Evolutionary conservation across 257 asterid species (phyloP).

Genomic region (Plantago ovata): DNA sequence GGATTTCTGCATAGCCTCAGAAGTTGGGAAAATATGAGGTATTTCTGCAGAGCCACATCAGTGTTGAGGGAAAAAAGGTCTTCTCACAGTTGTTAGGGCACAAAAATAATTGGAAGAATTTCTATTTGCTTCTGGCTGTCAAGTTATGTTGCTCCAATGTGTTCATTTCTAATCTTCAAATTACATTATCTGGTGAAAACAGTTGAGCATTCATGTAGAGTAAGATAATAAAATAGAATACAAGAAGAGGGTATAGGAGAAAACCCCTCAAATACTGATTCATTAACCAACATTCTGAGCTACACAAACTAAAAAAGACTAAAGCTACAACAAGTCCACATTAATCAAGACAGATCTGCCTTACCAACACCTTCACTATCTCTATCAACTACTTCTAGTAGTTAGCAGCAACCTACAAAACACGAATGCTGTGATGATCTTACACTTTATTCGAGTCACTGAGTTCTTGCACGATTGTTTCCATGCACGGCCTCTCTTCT

Average conservation of each 20-base stretch:
- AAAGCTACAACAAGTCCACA: conserved; percentile 22
- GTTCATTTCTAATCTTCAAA: too few relatives aligned
- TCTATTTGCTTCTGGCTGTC: too few relatives aligned
- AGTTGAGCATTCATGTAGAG: too few relatives aligned
- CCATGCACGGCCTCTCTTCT: conserved; percentile 73
- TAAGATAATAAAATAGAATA: too few relatives aligned
- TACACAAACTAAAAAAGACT: conserved; percentile 13
- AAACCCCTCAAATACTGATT: conserved; percentile 12
- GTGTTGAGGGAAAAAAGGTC: too few relatives aligned
- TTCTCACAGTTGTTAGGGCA: too few relatives aligned
- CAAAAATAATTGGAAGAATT: too few relatives aligned
- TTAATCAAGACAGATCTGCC: conserved; percentile 9
- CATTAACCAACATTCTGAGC: conserved; percentile 14
- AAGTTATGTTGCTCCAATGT: too few relatives aligned
- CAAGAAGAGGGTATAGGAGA: conserved; percentile 22
- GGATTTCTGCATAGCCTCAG: too few relatives aligned
- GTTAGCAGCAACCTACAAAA: conserved; percentile 28
- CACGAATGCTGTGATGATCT: not conserved
- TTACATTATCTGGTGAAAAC: too few relatives aligned
- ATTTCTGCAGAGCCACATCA: too few relatives aligned
- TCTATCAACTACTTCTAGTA: conserved; percentile 32
- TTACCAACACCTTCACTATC: conserved; percentile 16
- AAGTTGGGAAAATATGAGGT: too few relatives aligned
- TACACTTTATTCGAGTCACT: conserved; percentile 18
- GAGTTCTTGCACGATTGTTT: conserved; percentile 40